phyloP scores from a whole-genome alignment of 2,329 filamentous ascomycete species.

The Pleoardoris graminearum region DNA sequence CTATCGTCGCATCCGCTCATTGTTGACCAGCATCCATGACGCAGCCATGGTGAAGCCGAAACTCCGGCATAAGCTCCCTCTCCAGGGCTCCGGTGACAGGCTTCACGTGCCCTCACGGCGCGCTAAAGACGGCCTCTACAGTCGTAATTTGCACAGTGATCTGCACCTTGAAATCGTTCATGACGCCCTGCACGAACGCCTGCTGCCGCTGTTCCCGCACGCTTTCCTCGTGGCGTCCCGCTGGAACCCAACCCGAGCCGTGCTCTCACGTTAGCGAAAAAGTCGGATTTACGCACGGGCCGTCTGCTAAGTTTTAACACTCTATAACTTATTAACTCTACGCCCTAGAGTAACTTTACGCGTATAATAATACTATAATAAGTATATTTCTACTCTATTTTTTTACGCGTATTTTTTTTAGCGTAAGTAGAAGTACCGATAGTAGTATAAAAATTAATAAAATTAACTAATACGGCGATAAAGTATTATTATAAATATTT shows the following conservation, averaged over 20 bases:
- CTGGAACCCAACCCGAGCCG: background rate
- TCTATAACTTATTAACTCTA: no score
- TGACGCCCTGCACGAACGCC: slow-evolving; percentile 6
- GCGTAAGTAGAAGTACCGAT: no score
- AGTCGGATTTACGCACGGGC: no score
- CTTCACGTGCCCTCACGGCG: slow-evolving; percentile 14
- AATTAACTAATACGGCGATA: no score
- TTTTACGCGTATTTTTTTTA: no score
- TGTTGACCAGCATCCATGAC: slow-evolving; percentile 17
- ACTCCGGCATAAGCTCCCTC: slow-evolving; percentile 11
- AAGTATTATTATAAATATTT: no score
- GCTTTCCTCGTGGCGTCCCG: background rate
- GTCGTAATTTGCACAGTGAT: background rate
- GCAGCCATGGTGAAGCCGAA: slow-evolving; percentile 15
- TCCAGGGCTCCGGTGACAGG: background rate
- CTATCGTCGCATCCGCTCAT: slow-evolving; percentile 7
- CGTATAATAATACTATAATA: no score
- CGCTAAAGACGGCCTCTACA: slow-evolving; percentile 9
- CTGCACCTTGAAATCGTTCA: background rate
- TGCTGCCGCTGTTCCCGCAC: background rate
- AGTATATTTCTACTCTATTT: no score
- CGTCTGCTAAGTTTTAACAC: no score
- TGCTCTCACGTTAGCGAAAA: no score
- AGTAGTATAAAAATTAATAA: no score
- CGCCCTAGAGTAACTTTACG: no score